These are phyloP conservation scores for Amaranthus palmeri DNA, from an alignment of 148 eudicot genomes.

Conservation along the genomic window DNA sequence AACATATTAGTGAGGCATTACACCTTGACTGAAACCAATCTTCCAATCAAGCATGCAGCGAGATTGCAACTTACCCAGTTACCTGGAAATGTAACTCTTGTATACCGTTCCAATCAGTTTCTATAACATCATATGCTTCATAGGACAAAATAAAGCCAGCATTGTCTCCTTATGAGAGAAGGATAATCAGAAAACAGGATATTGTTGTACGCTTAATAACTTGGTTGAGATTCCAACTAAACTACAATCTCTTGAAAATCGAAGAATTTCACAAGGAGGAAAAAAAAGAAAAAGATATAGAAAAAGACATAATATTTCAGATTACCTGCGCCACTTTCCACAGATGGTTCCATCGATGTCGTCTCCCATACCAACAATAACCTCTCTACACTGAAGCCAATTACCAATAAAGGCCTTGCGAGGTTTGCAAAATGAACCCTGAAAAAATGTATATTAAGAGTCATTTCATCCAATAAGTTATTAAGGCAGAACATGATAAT, in stretches of 20 bases:
- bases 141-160: not conserved
- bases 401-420: constrained; percentile 58
- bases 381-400: constrained; percentile 87
- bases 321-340: constrained; percentile 98
- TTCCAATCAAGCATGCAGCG: not conserved
- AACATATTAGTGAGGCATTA: not conserved
- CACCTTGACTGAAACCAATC: not conserved
- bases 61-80: not conserved
- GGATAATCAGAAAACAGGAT: not conserved
- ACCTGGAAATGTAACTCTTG: not conserved
- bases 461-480: constrained; percentile 1
- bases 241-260: not conserved
- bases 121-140: not conserved
- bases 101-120: not conserved
- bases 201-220: not conserved
- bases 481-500: constrained; percentile 2
- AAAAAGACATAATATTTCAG: not conserved
- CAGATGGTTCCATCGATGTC: constrained; percentile 64
- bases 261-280: not conserved
- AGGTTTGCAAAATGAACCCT: constrained; percentile 46
- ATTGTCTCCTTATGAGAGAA: not conserved
- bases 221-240: not conserved
- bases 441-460: constrained; percentile 8
- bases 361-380: constrained; percentile 50
- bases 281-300: not conserved